Conservation (phyloP, 192 early-diverging fungal species). For the Spizellomyces sp. region DNA sequence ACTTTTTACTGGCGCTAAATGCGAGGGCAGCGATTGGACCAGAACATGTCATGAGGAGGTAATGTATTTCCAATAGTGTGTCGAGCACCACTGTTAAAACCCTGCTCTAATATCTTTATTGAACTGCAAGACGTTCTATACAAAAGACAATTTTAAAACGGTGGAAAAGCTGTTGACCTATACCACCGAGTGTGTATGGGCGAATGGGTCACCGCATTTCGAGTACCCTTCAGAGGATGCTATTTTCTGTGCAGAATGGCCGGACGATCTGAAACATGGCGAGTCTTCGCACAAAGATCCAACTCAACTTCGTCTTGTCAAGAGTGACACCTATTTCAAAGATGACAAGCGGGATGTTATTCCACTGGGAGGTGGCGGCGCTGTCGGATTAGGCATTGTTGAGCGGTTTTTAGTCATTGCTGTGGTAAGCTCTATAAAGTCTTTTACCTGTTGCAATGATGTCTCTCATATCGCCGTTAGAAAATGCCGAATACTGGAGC, state of each 20-base stretch:
- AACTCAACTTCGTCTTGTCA: constrained; percentile 53
- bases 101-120: no score
- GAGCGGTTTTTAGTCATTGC: constrained; percentile 72
- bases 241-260: constrained; percentile 70
- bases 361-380: constrained; percentile 67
- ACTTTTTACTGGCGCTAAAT: no score
- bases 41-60: no score
- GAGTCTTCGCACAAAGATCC: constrained; percentile 31
- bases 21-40: no score
- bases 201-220: constrained; percentile 22
- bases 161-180: no score
- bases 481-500: no score
- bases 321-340: constrained; percentile 75
- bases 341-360: constrained; percentile 45
- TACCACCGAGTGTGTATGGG: no score
- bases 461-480: no score
- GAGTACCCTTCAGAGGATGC: constrained; percentile 41
- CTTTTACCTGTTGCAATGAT: constrained; percentile 49
- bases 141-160: no score
- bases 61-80: no score
- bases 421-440: constrained; percentile 11
- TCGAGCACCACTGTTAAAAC: no score
- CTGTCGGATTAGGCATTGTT: constrained; percentile 67
- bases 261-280: constrained; percentile 27
- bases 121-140: no score